phyloP scores from a whole-genome alignment of 2,329 filamentous ascomycete species.

The Pezicula neosporulosa region DNA sequence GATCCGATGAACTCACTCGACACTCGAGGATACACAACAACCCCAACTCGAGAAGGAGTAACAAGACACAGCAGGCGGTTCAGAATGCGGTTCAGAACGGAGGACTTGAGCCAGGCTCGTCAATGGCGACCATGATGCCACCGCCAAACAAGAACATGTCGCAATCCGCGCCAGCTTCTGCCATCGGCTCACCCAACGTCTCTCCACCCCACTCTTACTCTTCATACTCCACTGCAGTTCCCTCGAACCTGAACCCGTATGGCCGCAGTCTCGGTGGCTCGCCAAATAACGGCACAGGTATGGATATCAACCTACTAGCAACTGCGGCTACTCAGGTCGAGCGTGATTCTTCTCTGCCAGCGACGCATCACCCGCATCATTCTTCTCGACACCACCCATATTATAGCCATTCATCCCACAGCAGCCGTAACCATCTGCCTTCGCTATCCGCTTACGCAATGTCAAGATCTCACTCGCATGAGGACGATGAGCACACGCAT shows the following conservation, averaged over 20 bases:
- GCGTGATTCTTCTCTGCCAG: conserved; percentile 42
- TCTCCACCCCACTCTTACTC: conserved; percentile 90
- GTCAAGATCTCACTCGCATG: conserved; percentile 82
- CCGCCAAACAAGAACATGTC: conserved; percentile 79
- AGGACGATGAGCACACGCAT: conserved; percentile 73
- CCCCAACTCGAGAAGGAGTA: conserved; percentile 90
- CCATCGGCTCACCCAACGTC: conserved; percentile 88
- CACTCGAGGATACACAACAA: conserved; percentile 99
- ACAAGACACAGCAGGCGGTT: conserved; percentile 63
- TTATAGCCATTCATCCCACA: conserved; percentile 35
- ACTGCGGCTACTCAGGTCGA: conserved; percentile 60
- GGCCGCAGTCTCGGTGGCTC: conserved; percentile 39
- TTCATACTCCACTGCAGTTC: conserved; percentile 54
- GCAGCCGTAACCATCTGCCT: conserved; percentile 41
- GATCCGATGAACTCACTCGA: conserved; percentile 92
- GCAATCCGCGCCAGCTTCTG: conserved; percentile 83
- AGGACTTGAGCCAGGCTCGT: conserved; percentile 46
- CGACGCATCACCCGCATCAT: conserved; percentile 28
- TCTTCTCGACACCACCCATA: conserved; percentile 49
- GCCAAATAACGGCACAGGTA: conserved; percentile 29
- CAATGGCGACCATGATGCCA: conserved; percentile 67
- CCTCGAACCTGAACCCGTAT: conserved; percentile 46
- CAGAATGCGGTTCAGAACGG: conserved; percentile 44
- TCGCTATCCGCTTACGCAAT: conserved; percentile 83
- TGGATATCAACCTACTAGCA: conserved; percentile 57